phyloP scores from a whole-genome alignment of 192 early-diverging fungal genomes.

The Podila clonocystis region DNA sequence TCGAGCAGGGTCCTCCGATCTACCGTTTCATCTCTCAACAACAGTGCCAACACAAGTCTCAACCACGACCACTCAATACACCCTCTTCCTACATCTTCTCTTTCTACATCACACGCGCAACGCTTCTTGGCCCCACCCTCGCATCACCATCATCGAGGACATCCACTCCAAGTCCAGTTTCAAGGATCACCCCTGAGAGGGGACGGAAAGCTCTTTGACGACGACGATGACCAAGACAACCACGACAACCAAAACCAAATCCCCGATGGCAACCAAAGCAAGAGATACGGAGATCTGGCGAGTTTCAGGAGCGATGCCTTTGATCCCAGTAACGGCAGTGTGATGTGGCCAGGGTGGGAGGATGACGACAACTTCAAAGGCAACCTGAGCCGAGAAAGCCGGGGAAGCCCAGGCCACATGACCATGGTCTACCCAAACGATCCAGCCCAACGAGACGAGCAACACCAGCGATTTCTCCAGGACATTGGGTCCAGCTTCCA shows the following conservation, averaged over 20 bases:
- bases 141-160: slow-evolving; percentile 16
- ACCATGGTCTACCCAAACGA: slow-evolving; percentile 18
- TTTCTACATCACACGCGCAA: neutral
- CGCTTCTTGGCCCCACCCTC: too few species aligned
- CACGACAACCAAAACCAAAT: neutral
- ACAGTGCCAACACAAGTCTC: slow-evolving; percentile 46
- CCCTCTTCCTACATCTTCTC: neutral
- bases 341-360: slow-evolving; percentile 17
- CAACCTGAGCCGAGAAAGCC: neutral
- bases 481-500: slow-evolving; percentile 33
- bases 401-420: neutral
- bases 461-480: slow-evolving; percentile 34
- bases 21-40: slow-evolving; percentile 30
- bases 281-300: neutral
- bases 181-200: slow-evolving; percentile 25
- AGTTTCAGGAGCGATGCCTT: neutral
- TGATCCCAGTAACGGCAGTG: slow-evolving; percentile 2
- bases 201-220: slow-evolving; percentile 13
- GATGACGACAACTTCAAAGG: slow-evolving; percentile 16
- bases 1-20: slow-evolving; percentile 24
- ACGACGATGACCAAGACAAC: slow-evolving; percentile 5
- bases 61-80: slow-evolving; percentile 9
- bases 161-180: slow-evolving; percentile 7
- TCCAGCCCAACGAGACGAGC: slow-evolving; percentile 34
- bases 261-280: neutral